Base-by-base conservation (phyloP, 1,284 basidiomycete species). In the Cryptococcus jaspeensis region DNA sequence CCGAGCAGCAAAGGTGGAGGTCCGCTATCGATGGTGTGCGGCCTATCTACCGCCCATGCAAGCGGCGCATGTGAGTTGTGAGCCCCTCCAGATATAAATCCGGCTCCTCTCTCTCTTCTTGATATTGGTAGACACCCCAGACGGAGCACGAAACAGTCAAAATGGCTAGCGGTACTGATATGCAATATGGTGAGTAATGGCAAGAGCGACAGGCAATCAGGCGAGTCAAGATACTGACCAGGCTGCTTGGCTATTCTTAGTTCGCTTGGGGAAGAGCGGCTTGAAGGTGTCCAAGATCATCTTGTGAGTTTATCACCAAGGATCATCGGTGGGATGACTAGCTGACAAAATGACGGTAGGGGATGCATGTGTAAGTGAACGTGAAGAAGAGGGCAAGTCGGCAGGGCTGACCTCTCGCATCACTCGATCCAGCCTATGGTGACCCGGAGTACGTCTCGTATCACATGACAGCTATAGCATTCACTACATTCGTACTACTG, bases 261-360 rank as follows among this genome's bases (percentile, higher is more conserved):
- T 72, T 52, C 63, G 67, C 16, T 61, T 72, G 23, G 70, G 70
- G 53, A 66, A 68, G 44, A 61, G 59, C 28, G 70, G 70, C 37
- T 61, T 72, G 20, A 72, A 72, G 56, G 70, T 72, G 2, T 71
- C 70, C 42, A 64, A 60, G 36, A 57, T 73, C 46, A 73, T 73
- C 59, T 60, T 73, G 70, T 73, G 50, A 53, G 71, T 58, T 13
- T 12, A 41, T 7, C 40, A 13, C 7, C n/a, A 5, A 22, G 5
- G 40, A 41, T 13, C 38, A 12, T n/a, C 11, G 38, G n/a, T 39
- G 38, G n/a, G n/a, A n/a, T n/a, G n/a, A n/a, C 2, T 11, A 32
- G 53, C 37, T 36, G 25, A 37, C 20, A 36, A 25, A 4, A 41
- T 37, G 36, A 13, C 16, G 23, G 1, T 32, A 61, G 60, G 13